These are phyloP conservation scores for Backusella tuberculispora DNA, from an alignment of 192 early-diverging fungal genomes.

Conservation along the genomic window DNA sequence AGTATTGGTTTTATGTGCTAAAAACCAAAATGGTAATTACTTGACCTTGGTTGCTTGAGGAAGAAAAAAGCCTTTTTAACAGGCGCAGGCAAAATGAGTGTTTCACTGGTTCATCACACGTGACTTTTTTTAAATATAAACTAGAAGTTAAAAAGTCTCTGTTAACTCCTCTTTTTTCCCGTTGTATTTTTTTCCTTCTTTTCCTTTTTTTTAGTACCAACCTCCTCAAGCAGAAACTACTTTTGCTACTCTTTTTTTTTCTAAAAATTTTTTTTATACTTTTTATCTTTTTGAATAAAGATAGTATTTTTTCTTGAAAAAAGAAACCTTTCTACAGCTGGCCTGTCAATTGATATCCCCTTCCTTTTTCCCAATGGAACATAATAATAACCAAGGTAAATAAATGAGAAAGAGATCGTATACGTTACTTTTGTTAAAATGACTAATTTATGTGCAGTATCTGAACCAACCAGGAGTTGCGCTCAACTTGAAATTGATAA, in stretches of 20 bases:
- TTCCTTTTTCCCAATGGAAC: constrained; percentile 1
- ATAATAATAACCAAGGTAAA: constrained; percentile 11
- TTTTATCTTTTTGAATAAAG: constrained; percentile 12
- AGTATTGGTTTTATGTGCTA: neutral
- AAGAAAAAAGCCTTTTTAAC: constrained; percentile 2
- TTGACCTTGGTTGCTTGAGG: neutral
- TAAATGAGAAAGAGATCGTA: neutral
- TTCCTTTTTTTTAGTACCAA: constrained; percentile 10
- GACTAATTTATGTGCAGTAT: constrained; percentile 6
- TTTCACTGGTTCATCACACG: neutral
- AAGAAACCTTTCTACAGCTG: constrained; percentile 13
- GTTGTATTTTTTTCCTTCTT: constrained; percentile 14
- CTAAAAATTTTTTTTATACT: too few relatives aligned
- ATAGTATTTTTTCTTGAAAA: neutral
- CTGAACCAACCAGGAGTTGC: constrained; percentile 14
- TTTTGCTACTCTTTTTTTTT: neutral
- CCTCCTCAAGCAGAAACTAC: neutral
- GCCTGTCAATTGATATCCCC: constrained; percentile 17
- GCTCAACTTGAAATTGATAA: constrained; percentile 39
- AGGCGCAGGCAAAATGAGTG: neutral
- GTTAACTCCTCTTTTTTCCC: constrained; percentile 5
- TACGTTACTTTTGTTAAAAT: neutral
- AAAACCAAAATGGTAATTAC: neutral
- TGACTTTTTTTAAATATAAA: constrained; percentile 17
- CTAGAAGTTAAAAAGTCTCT: neutral